Conservation (phyloP, 345 rosid species). For the Hibiscus syriacus region DNA sequence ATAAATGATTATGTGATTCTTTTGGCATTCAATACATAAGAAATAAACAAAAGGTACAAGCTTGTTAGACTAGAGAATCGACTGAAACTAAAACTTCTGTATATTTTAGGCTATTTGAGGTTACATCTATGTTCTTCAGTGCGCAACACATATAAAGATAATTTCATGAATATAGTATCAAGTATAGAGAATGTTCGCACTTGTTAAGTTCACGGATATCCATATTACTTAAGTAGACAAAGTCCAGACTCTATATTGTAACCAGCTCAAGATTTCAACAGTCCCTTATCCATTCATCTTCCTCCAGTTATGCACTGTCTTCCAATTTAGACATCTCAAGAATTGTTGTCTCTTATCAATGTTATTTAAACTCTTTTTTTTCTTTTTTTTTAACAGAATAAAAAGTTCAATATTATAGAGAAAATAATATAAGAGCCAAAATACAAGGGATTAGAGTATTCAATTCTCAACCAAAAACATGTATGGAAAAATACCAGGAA, state of each 20-base stretch:
- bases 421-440: neutral
- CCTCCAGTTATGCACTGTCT: neutral
- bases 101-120: neutral
- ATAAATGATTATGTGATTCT: neutral
- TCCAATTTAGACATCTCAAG: neutral
- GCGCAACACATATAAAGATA: neutral
- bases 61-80: neutral
- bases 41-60: neutral
- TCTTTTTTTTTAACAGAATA: neutral
- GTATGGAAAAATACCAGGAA: neutral
- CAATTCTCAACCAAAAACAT: neutral
- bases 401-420: neutral
- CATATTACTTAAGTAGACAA: neutral
- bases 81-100: neutral
- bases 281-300: neutral
- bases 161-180: neutral
- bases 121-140: neutral
- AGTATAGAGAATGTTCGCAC: neutral
- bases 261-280: neutral
- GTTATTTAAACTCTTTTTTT: neutral
- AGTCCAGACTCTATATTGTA: no score
- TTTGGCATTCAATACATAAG: neutral
- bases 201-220: no score
- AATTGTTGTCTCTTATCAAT: neutral
- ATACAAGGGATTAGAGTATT: neutral